A percentile compares a stretch with the other conserved stretches of the same genome.
Evolutionary conservation across 2,329 filamentous ascomycete species (phyloP).

Genomic region (Pyrenophora tritici-repentis): DNA sequence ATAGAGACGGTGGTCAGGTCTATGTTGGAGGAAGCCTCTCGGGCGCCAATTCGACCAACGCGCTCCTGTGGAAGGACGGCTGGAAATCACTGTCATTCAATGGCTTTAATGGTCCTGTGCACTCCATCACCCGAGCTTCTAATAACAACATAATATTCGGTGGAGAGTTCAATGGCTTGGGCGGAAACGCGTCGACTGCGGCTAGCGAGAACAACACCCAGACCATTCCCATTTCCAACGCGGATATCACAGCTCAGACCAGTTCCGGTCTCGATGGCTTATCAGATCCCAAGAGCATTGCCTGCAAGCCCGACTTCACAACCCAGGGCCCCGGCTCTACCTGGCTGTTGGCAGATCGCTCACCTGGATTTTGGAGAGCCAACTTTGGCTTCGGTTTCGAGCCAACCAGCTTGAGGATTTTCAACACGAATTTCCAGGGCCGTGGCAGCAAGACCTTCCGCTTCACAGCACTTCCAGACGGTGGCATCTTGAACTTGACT

Average conservation of each 20-base stretch:
- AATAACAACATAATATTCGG: constrained; percentile 91
- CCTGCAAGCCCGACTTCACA: constrained; percentile 74
- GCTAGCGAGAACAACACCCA: constrained; percentile 73
- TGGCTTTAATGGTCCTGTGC: constrained; percentile 92
- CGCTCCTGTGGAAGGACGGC: constrained; percentile 74
- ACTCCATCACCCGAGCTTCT: constrained; percentile 77
- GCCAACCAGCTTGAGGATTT: constrained; percentile 84
- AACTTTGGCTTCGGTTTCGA: constrained; percentile 81
- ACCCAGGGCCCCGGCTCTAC: constrained; percentile 71
- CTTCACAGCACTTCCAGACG: constrained; percentile 81
- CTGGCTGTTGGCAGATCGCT: constrained; percentile 79
- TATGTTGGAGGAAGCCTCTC: constrained; percentile 90
- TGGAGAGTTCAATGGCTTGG: constrained; percentile 84
- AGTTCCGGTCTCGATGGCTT: constrained; percentile 68
- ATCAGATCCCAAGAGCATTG: constrained; percentile 75
- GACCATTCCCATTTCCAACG: constrained; percentile 81
- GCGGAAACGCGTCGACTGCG: constrained; percentile 73
- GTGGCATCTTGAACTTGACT: constrained; percentile 95
- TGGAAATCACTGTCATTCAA: constrained; percentile 87
- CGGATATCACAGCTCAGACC: constrained; percentile 70
- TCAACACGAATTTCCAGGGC: constrained; percentile 83
- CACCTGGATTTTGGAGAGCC: constrained; percentile 81
- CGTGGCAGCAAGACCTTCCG: constrained; percentile 88
- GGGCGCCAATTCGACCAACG: constrained; percentile 82
- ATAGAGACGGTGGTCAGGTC: constrained; percentile 74